These are phyloP conservation scores for Asterophora lycoperdoides DNA, from an alignment of 768 basidiomycete species.

Conservation along the genomic window DNA sequence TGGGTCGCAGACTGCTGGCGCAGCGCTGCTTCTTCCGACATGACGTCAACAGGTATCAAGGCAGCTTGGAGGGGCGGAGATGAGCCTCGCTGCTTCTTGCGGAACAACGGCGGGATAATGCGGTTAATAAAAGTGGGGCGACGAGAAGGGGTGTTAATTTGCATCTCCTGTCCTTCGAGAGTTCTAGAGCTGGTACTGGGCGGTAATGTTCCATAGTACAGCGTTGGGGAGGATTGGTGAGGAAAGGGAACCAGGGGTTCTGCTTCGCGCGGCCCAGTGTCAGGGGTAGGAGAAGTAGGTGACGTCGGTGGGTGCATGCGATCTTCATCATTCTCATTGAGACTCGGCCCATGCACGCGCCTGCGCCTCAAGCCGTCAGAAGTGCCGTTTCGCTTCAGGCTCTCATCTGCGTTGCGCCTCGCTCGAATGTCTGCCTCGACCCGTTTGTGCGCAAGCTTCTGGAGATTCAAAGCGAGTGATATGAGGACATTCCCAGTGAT, in stretches of 20 bases:
- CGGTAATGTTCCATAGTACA: conserved; percentile 13
- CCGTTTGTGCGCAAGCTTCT: conserved; percentile 85
- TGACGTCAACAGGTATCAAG: conserved; percentile 38
- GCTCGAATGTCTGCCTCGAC: conserved; percentile 39
- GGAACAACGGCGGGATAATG: conserved; percentile 30
- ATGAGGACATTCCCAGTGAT: conserved; percentile 85
- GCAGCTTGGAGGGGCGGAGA: conserved; percentile 2
- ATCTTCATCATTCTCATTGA: conserved; percentile 28
- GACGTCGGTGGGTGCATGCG: neutral
- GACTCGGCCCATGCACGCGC: conserved; percentile 13
- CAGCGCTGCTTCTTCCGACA: conserved; percentile 33
- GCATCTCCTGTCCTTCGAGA: neutral
- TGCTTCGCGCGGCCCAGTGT: conserved; percentile 3
- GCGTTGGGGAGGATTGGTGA: conserved; percentile 4
- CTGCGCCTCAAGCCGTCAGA: conserved; percentile 1
- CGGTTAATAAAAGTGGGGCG: conserved; percentile 28
- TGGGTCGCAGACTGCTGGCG: conserved; percentile 15
- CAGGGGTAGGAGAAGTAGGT: neutral
- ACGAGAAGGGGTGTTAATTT: conserved; percentile 16
- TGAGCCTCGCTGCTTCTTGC: conserved; percentile 15
- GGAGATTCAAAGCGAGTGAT: conserved; percentile 85
- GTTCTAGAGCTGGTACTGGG: neutral
- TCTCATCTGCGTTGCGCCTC: conserved; percentile 4
- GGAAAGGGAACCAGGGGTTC: conserved; percentile 14
- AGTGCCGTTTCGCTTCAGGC: neutral